Evolutionary conservation across 2,329 filamentous ascomycete species (phyloP), one percentile per base, ranked within the genome.

Genomic region (Saccharata proteae): DNA sequence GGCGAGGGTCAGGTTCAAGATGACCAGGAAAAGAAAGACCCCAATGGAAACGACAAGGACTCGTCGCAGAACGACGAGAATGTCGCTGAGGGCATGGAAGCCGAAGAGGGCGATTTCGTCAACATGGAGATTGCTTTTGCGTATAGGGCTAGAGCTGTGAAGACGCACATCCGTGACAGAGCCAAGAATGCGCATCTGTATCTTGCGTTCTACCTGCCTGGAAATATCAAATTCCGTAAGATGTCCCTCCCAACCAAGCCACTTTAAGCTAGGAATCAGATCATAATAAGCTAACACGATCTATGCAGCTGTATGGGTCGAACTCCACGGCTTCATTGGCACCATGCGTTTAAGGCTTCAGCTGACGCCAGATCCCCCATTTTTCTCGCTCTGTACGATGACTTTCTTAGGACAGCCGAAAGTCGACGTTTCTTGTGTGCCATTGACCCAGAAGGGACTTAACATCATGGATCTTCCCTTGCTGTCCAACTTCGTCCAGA

Each of bases 381-480:
- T 85, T 56, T 76, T 84, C 53, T 71, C 72, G n/a, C 61, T 83
- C 4, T 80, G 75, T 45, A 84, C 79, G 1, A 46, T 83, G 36
- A 80, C 78, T 0, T 79, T 84, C 39, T 67, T 84, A 8, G 80
- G 80, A 3, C 79, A 84, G 46, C 80, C 80, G 0, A 77, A 77
- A 44, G 77, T 80, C 8, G 71, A 76, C 36, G 57, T 83, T 4
- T 76, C 75, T 7, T 84, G 79, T 41, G 66, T 78, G 3, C 80
- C 79, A 1, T 55, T 85, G 7, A 76, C 74, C 27, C 77, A 74
- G 47, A 72, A 72, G 34, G 74, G 70, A 1, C 62, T 80, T 18
- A 82, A 83, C 44, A 64, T 84, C 27, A 82, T 84, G 71, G 74
- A 84, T 41, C 61, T 85, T 1, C 80, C 80, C 0, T 60, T 84